These are phyloP conservation scores for Colletotrichum echinochloae DNA, from an alignment of 2,329 filamentous ascomycete genomes.

Conservation along the genomic window DNA sequence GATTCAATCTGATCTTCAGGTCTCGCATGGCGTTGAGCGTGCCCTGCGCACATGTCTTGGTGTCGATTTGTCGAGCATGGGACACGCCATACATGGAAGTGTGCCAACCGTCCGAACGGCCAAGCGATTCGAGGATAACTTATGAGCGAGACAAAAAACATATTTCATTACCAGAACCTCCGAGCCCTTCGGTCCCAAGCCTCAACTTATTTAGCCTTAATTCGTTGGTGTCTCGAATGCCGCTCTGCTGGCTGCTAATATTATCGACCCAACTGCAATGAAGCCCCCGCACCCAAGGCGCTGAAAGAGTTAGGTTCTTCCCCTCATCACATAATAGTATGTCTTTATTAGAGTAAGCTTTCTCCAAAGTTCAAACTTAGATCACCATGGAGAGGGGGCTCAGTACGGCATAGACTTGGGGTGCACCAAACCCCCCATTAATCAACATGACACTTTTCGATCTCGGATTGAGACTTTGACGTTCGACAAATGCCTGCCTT, in stretches of 20 bases:
- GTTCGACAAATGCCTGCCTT: not conserved
- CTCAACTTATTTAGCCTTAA: not conserved
- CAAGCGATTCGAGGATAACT: not conserved
- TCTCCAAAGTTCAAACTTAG: constrained; percentile 13
- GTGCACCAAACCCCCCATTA: constrained; percentile 12
- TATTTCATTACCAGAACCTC: not conserved
- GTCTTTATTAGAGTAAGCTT: constrained; percentile 18
- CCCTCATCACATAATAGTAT: not conserved
- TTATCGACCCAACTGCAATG: not conserved
- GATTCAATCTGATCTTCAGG: too few relatives aligned
- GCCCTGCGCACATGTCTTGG: constrained; percentile 1
- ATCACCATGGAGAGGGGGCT: not conserved
- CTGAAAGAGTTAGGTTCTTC: not conserved
- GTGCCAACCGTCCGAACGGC: constrained; percentile 12
- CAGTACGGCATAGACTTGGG: not conserved
- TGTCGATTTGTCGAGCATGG: not conserved
- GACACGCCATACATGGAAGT: constrained; percentile 7
- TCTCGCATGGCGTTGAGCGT: constrained; percentile 5
- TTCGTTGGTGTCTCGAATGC: not conserved
- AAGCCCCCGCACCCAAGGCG: not conserved
- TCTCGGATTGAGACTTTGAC: too few relatives aligned
- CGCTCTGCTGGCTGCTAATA: not conserved
- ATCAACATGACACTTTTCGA: constrained; percentile 25
- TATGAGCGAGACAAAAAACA: constrained; percentile 4
- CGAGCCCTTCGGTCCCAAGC: not conserved